Evolutionary conservation across 345 rosid genomes (phyloP).

Genomic region (Eucalyptus tenuipes): DNA sequence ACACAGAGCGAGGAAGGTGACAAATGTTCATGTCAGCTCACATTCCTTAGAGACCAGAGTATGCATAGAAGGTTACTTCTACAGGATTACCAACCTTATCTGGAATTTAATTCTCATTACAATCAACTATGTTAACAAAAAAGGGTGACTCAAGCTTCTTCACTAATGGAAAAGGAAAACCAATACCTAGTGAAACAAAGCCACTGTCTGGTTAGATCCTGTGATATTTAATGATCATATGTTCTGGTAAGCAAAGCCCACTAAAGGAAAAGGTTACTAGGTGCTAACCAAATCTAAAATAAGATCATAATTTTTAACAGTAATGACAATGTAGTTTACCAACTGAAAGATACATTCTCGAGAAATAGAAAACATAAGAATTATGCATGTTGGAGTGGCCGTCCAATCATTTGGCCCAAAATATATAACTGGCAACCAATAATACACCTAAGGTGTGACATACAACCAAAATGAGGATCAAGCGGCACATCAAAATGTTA

Average conservation of each 20-base stretch:
- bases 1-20: background rate
- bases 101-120: background rate
- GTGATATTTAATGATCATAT: background rate
- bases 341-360: background rate
- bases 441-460: background rate
- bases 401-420: background rate
- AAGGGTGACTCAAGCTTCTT: background rate
- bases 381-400: background rate
- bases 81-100: background rate
- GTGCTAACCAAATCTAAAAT: background rate
- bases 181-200: background rate
- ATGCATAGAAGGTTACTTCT: background rate
- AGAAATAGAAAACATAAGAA: background rate
- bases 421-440: background rate
- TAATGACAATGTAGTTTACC: background rate
- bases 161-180: background rate
- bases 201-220: background rate
- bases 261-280: background rate
- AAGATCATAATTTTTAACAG: background rate
- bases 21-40: background rate
- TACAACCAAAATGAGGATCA: background rate
- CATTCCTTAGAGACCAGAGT: background rate
- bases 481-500: background rate
- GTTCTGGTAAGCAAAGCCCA: background rate
- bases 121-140: background rate